These are phyloP conservation scores for Ustilago hordei DNA, from an alignment of 1,284 basidiomycete species.

Conservation along the genomic window DNA sequence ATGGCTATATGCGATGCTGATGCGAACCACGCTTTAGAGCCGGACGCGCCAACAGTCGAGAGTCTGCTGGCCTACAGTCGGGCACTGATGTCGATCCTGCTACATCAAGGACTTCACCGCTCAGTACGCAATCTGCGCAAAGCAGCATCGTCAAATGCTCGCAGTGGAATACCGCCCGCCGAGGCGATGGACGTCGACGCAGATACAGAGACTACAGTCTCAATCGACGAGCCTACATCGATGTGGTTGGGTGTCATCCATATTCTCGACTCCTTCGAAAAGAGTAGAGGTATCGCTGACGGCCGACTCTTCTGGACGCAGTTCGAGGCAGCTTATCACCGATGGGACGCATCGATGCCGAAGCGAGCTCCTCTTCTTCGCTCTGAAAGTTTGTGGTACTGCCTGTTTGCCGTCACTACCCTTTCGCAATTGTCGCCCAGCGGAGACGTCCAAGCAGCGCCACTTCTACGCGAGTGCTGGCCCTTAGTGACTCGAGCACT, in stretches of 20 bases:
- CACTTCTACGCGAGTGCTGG: slow-evolving; percentile 78
- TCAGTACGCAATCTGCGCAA: slow-evolving; percentile 33
- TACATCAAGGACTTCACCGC: slow-evolving; percentile 57
- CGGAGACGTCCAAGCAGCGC: slow-evolving; percentile 73
- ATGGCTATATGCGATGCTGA: slow-evolving; percentile 41
- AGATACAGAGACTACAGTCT: slow-evolving; percentile 56
- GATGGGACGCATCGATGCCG: slow-evolving; percentile 69
- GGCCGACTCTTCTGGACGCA: slow-evolving; percentile 50
- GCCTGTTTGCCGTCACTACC: slow-evolving; percentile 78
- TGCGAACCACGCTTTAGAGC: slow-evolving; percentile 25
- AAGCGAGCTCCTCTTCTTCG: slow-evolving; percentile 72
- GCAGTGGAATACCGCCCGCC: background rate
- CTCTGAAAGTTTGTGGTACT: slow-evolving; percentile 76
- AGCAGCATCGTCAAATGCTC: background rate
- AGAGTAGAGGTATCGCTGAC: slow-evolving; percentile 22
- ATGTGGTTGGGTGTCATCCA: slow-evolving; percentile 84
- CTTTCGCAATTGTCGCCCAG: slow-evolving; percentile 81
- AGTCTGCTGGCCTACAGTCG: slow-evolving; percentile 32
- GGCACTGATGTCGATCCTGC: slow-evolving; percentile 54
- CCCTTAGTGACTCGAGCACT: slow-evolving; percentile 70
- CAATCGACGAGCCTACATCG: slow-evolving; percentile 73
- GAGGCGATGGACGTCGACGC: slow-evolving; percentile 7
- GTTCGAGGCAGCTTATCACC: slow-evolving; percentile 50
- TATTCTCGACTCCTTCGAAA: slow-evolving; percentile 65
- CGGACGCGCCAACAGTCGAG: slow-evolving; percentile 62